Evolutionary conservation across 805 yeast genomes (phyloP).

Genomic region (Metschnikowia reukaufii): DNA sequence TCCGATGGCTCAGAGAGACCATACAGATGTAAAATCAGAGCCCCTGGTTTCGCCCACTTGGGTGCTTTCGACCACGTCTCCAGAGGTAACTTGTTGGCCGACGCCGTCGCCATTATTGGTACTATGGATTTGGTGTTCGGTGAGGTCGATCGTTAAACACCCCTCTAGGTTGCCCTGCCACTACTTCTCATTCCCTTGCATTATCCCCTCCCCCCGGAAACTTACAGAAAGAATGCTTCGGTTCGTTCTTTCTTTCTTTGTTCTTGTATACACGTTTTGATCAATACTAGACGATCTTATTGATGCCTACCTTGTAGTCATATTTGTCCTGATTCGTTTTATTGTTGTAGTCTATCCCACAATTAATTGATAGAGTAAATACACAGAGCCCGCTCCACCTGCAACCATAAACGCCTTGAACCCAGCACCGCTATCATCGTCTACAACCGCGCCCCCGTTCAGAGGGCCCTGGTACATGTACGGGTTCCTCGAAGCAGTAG

Average conservation of each 20-base stretch:
- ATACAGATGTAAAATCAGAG: conserved; percentile 87
- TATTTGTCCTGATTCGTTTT: too few species aligned
- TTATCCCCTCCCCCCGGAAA: conserved; percentile 1
- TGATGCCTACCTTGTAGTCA: neutral
- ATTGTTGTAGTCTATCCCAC: neutral
- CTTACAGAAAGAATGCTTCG: conserved; percentile 8
- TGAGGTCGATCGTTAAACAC: conserved; percentile 78
- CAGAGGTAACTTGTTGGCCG: conserved; percentile 85
- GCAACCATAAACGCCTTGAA: conserved; percentile 27
- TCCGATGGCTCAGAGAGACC: conserved; percentile 90
- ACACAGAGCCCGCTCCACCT: conserved; percentile 34
- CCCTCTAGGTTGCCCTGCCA: conserved; percentile 1
- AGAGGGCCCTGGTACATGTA: conserved; percentile 38
- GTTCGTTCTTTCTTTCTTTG: conserved; percentile 5
- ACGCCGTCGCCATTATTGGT: conserved; percentile 91
- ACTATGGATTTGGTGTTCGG: conserved; percentile 95
- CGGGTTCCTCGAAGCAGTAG: conserved; percentile 19
- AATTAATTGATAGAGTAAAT: conserved; percentile 27
- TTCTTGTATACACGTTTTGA: conserved; percentile 2
- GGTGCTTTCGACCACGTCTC: conserved; percentile 86
- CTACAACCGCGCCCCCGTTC: conserved; percentile 16
- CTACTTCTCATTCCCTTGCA: conserved; percentile 12
- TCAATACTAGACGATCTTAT: conserved; percentile 7
- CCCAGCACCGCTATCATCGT: conserved; percentile 13
- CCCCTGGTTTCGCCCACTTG: conserved; percentile 91